Evolutionary conservation across 1,139 yeast species (phyloP).

Genomic region (Debaryomyces nepalensis): DNA sequence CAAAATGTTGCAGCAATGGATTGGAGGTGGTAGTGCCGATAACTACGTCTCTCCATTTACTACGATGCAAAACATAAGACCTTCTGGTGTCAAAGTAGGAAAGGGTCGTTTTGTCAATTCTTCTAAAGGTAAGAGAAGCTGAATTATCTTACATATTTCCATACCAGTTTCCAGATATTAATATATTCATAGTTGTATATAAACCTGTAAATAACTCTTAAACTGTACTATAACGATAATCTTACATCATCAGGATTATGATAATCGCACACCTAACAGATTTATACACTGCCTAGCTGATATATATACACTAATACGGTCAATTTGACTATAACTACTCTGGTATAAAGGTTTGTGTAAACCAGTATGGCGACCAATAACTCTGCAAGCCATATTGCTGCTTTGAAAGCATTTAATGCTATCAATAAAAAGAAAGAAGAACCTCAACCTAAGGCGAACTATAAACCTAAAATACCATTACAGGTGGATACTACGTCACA

Average conservation of each 20-base stretch:
- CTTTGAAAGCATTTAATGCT: conserved; percentile 38
- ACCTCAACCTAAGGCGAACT: neutral
- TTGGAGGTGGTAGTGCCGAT: conserved; percentile 95
- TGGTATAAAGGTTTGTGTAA: neutral
- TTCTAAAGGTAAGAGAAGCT: conserved; percentile 44
- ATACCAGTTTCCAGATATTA: no score
- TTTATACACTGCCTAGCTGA: conserved; percentile 11
- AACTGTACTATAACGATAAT: neutral
- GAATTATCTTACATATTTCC: neutral
- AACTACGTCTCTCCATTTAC: conserved; percentile 88
- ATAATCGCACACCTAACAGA: conserved; percentile 3
- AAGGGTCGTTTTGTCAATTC: conserved; percentile 82
- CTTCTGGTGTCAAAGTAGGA: conserved; percentile 78
- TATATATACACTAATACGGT: neutral
- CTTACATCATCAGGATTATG: conserved; percentile 2
- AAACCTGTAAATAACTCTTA: conserved; percentile 2
- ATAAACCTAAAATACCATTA: neutral
- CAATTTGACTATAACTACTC: neutral
- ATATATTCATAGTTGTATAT: no score
- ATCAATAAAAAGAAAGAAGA: conserved; percentile 20
- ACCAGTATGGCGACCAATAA: conserved; percentile 14
- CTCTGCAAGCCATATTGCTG: conserved; percentile 40
- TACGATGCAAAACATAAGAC: conserved; percentile 62
- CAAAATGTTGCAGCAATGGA: conserved; percentile 82
- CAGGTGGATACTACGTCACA: conserved; percentile 5